Base-by-base conservation (phyloP, 306 rosid genomes). In the Trifolium pratense region DNA sequence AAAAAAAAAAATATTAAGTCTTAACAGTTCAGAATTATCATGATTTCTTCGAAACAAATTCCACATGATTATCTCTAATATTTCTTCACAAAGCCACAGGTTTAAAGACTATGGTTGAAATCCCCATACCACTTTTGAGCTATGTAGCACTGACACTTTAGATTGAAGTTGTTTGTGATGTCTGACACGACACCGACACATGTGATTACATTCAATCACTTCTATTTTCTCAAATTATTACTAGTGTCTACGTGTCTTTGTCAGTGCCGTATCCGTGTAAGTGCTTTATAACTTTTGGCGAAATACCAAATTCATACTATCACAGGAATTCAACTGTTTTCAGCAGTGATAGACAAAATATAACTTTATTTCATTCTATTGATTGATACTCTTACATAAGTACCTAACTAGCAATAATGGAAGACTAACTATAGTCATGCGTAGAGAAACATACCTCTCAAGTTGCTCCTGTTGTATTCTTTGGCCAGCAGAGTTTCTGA, bases 401-500 rank as follows among this genome's bases (percentile, higher is more conserved):
- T n/a, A n/a, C n/a, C 60, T 17, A 59, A 72, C 66, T 51, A 3
- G 42, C 55, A 34, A 56, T 39, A 71, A 69, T 9, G 31, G 23
- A 64, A 51, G 68, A 55, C 56, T 18, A 36, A 36, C 39, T 36
- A 48, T 55, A 73, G 68, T 78, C 36, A 56, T 56, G 66, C n/a
- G 68, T 37, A 74, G 46, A 52, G 68, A 63, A 23, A 68, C 70
- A 78, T 83, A 78, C 97, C 92, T 82, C 83, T 70, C 83, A 60
- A 71, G 72, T 65, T 78, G 81, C 78, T 78, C 98, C 72, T 69
- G 89, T 66, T 78, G 90, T 74, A 81, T 71, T 76, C 80, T 86
- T 73, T 80, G 80, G 70, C 84, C 86, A 72, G 78, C 74, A 59
- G 79, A 77, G 76, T 73, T 84, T 72, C 74, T 79, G 39, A 78